phyloP scores from a whole-genome alignment of 208 protist species.

The Trypanosoma rangeli region DNA sequence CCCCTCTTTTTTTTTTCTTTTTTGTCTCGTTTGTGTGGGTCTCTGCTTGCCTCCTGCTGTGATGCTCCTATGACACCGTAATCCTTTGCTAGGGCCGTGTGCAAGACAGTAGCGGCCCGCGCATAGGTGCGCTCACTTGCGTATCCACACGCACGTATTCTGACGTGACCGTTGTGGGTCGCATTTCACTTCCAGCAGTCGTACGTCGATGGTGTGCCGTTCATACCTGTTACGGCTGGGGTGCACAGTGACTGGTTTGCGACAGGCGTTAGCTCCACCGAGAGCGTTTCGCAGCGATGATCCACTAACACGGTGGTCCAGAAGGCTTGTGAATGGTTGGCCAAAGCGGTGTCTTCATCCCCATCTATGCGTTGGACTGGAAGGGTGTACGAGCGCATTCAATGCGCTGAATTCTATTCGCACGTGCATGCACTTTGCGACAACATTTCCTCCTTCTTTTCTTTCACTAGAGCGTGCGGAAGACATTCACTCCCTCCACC shows the following conservation, averaged over 20 bases:
- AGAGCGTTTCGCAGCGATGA: constrained; percentile 35
- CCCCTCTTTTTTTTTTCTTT: constrained; percentile 8
- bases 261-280: constrained; percentile 60
- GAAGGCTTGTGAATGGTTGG: constrained; percentile 35
- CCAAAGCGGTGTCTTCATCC: constrained; percentile 23
- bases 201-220: not conserved
- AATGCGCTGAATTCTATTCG: constrained; percentile 87
- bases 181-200: not conserved
- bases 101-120: not conserved
- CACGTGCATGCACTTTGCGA: constrained; percentile 77
- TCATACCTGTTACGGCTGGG: constrained; percentile 1
- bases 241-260: constrained; percentile 3
- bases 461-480: constrained; percentile 38
- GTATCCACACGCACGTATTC: not conserved
- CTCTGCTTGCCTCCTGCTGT: not conserved
- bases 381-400: constrained; percentile 82
- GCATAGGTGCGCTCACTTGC: not conserved
- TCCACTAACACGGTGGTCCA: constrained; percentile 77
- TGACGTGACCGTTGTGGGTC: not conserved
- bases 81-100: not conserved
- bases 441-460: constrained; percentile 55
- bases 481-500: constrained; percentile 65
- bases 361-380: constrained; percentile 56
- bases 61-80: not conserved
- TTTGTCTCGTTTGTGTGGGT: constrained; percentile 1